Evolutionary conservation across 2,329 filamentous ascomycete genomes (phyloP).

Genomic region (Byssothecium circinans): DNA sequence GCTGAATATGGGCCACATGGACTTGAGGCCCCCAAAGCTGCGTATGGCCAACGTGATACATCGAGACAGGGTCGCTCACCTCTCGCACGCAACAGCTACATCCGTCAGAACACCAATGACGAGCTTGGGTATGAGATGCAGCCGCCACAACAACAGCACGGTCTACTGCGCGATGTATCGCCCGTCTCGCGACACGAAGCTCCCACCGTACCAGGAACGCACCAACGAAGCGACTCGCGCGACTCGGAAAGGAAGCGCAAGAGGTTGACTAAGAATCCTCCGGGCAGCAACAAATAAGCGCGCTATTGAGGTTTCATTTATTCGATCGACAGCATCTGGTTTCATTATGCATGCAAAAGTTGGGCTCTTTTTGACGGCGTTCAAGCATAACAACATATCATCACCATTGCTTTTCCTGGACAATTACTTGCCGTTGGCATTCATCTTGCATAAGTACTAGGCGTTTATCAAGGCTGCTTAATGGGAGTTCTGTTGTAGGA

Average conservation of each 20-base stretch:
- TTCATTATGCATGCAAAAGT: constrained; percentile 8
- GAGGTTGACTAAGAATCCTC: constrained; percentile 40
- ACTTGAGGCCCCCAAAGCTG: constrained; percentile 35
- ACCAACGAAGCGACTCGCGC: constrained; percentile 33
- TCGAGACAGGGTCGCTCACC: constrained; percentile 48
- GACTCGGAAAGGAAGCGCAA: constrained; percentile 39
- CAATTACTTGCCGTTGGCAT: background rate
- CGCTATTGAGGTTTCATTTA: background rate
- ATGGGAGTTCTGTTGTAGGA: too few species aligned
- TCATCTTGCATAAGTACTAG: background rate
- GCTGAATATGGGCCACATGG: constrained; percentile 25
- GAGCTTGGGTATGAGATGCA: constrained; percentile 39
- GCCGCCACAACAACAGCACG: constrained; percentile 38
- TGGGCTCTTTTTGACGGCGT: constrained; percentile 3
- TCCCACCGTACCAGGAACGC: constrained; percentile 16
- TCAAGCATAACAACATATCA: constrained; percentile 1
- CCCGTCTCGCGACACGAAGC: constrained; percentile 23
- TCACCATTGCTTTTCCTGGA: background rate
- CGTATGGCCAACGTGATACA: constrained; percentile 23
- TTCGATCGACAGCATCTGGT: background rate
- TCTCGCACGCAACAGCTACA: constrained; percentile 49
- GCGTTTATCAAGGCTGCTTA: background rate
- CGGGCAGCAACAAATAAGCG: constrained; percentile 12
- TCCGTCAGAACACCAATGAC: constrained; percentile 36
- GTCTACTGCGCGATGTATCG: constrained; percentile 39